Evolutionary conservation across 1,284 basidiomycete genomes (phyloP), one percentile per base, ranked within the genome.

Genomic region (Ustilago bromivora): DNA sequence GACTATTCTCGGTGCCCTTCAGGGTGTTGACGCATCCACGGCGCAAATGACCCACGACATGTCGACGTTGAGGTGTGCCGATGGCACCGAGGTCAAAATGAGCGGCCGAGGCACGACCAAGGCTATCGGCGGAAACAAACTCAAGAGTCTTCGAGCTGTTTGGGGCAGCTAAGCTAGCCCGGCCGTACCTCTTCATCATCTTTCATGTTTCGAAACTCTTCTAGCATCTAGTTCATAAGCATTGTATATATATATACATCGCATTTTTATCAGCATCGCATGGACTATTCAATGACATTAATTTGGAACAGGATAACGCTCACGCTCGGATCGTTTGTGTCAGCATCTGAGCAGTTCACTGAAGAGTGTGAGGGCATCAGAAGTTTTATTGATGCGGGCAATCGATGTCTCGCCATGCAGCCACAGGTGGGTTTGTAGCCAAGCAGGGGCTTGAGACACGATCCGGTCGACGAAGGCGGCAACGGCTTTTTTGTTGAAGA

Each of bases 51-150:
- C 49, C 4, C 49, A 51, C 49, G 61, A 65, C 34, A 36, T 66
- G 40, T 54, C 64, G 55, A 63, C 62, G 15, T 59, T 66, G 67
- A 43, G 64, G 51, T 57, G 61, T 41, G 58, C 56, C 6, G 71
- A 73, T 43, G 75, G 70, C 15, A 46, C 52, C 9, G 61, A 71
- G 63, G 40, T 70, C 62, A 78, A 76, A 65, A 73, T 81, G 62
- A 70, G 70, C 52, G 75, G 79, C 7, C 43, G 79, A n/a, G 79
- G 79, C n/a, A 81, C 79, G 12, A 81, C 79, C n/a, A 79, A 79
- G 56, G 74, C 79, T 13, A 81, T 81, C 15, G 79, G 79, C 15
- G 62, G 75, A 59, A 69, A 57, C 40, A 80, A 76, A 64, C 36
- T 82, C 15, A 76, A 75, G 38, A 78, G 76, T 15, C 64, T 83